These are phyloP conservation scores for Metschnikowia cerradonensis DNA, from an alignment of 805 yeast species.

Conservation along the genomic window DNA sequence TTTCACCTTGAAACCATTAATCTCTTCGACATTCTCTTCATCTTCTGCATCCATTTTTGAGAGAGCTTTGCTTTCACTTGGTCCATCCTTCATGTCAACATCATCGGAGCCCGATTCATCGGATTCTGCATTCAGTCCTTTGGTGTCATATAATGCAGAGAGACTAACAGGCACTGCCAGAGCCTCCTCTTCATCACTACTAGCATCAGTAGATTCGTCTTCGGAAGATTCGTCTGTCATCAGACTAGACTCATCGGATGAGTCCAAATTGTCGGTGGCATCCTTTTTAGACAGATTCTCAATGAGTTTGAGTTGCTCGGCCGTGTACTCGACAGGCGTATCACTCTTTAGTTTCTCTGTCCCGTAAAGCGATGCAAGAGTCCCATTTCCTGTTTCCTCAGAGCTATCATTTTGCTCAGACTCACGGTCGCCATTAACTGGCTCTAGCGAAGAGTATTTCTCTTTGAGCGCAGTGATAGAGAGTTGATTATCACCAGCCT, in stretches of 20 bases:
- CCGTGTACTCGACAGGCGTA: slow-evolving; percentile 25
- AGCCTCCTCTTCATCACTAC: background rate
- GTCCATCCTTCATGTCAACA: background rate
- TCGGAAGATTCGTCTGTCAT: slow-evolving; percentile 18
- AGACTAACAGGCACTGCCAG: background rate
- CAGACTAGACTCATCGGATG: slow-evolving; percentile 18
- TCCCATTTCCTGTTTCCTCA: slow-evolving; percentile 9
- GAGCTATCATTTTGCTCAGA: slow-evolving; percentile 19
- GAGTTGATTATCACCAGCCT: slow-evolving; percentile 45
- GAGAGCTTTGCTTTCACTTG: background rate
- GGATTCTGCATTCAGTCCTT: background rate
- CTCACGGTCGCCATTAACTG: background rate
- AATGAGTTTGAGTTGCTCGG: slow-evolving; percentile 31
- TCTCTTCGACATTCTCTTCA: slow-evolving; percentile 26
- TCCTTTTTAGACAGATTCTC: slow-evolving; percentile 14
- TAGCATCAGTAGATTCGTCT: slow-evolving; percentile 4
- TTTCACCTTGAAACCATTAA: slow-evolving; percentile 39
- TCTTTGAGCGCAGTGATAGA: slow-evolving; percentile 52
- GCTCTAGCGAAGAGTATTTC: slow-evolving; percentile 49
- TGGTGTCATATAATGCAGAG: slow-evolving; percentile 3
- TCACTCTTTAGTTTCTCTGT: background rate
- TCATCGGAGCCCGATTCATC: background rate
- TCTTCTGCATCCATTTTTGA: slow-evolving; percentile 10
- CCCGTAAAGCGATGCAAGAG: background rate
- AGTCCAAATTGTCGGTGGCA: slow-evolving; percentile 17